These are phyloP conservation scores for Basidiobolus heterosporus DNA, from an alignment of 371 early-diverging fungal species.

Conservation along the genomic window DNA sequence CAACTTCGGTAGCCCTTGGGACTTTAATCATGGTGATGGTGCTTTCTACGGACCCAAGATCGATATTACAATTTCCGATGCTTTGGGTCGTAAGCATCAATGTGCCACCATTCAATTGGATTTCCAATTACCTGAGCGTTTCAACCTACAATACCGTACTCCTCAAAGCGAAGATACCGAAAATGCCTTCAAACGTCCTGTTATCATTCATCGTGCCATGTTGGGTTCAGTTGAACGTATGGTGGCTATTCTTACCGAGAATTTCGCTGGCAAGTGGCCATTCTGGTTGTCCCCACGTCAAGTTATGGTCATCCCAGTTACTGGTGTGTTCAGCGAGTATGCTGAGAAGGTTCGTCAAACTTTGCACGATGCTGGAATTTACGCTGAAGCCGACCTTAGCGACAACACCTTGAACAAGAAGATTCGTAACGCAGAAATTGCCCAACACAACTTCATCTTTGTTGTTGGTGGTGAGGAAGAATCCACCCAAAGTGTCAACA, in stretches of 20 bases:
- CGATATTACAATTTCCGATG: conserved; percentile 95
- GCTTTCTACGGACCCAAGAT: conserved; percentile 99
- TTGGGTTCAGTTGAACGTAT: conserved; percentile 87
- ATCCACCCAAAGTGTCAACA: conserved; percentile 69
- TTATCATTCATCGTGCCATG: conserved; percentile 92
- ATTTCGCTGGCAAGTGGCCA: conserved; percentile 84
- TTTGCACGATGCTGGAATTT: conserved; percentile 41
- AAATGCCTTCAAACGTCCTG: conserved; percentile 44
- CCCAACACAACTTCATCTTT: conserved; percentile 82
- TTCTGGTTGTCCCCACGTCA: conserved; percentile 98
- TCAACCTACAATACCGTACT: conserved; percentile 64
- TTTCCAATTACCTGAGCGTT: conserved; percentile 85
- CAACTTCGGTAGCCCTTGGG: conserved; percentile 64
- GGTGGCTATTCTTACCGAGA: conserved; percentile 88
- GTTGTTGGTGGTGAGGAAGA: conserved; percentile 91
- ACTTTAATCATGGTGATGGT: conserved; percentile 94
- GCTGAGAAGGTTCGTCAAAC: conserved; percentile 24
- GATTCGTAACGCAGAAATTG: conserved; percentile 78
- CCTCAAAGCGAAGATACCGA: conserved; percentile 12
- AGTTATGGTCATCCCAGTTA: conserved; percentile 76
- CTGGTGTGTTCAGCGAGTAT: conserved; percentile 20
- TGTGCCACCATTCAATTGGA: conserved; percentile 98
- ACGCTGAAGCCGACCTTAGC: conserved; percentile 68
- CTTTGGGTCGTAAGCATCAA: conserved; percentile 81
- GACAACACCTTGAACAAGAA: conserved; percentile 88